These are phyloP conservation scores for Penicillium griseofulvum DNA, from an alignment of 2,329 filamentous ascomycete species.

Conservation along the genomic window DNA sequence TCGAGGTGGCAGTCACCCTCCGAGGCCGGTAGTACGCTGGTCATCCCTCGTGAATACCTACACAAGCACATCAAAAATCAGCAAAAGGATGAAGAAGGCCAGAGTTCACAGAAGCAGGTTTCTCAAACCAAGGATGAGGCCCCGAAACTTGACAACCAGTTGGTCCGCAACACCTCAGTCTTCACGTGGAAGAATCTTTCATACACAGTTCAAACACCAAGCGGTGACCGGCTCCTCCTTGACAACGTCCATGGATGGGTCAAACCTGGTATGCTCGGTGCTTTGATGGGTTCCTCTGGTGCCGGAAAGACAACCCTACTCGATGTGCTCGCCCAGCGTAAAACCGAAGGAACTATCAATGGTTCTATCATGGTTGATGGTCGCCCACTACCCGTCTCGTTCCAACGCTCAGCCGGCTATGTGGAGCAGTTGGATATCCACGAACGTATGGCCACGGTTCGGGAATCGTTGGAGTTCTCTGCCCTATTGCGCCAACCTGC, in stretches of 20 bases:
- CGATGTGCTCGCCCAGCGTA: constrained; percentile 70
- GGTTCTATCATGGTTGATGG: constrained; percentile 69
- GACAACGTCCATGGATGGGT: constrained; percentile 71
- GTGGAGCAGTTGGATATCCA: constrained; percentile 69
- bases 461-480: constrained; percentile 66
- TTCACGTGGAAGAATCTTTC: constrained; percentile 73
- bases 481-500: constrained; percentile 60
- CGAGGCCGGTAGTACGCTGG: constrained; percentile 53
- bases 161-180: constrained; percentile 63
- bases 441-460: constrained; percentile 62
- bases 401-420: constrained; percentile 66
- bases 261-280: constrained; percentile 73
- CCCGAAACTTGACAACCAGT: constrained; percentile 36
- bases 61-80: constrained; percentile 35
- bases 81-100: constrained; percentile 52
- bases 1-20: constrained; percentile 55
- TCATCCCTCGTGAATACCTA: constrained; percentile 62
- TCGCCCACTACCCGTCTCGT: constrained; percentile 56
- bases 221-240: constrained; percentile 56
- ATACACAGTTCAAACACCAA: constrained; percentile 64
- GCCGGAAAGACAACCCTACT: constrained; percentile 75
- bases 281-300: constrained; percentile 73
- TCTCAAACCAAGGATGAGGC: constrained; percentile 20
- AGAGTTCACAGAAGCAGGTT: constrained; percentile 27
- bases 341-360: constrained; percentile 59